A percentile compares a stretch with the other conserved stretches of the same genome.
Conservation (phyloP, 164 flowering plant genomes). For the Euptelea pleiosperma region DNA sequence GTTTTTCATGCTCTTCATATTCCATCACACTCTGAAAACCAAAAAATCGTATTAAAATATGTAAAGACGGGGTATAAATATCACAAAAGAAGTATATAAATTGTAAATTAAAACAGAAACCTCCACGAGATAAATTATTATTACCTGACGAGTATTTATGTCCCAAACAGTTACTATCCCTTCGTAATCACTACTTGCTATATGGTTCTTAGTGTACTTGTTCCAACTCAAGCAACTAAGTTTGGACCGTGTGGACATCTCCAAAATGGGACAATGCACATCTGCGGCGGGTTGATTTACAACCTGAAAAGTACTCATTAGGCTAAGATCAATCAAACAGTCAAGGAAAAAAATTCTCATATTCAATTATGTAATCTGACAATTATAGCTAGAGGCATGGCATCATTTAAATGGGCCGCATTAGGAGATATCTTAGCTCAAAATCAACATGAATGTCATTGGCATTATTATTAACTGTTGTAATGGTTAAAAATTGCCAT, state of each 20-base stretch:
- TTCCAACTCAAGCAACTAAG: conserved; percentile 99
- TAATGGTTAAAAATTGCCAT: too few relatives aligned
- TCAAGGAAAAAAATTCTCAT: background rate
- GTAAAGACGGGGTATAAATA: too few relatives aligned
- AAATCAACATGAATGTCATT: too few relatives aligned
- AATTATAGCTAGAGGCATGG: too few relatives aligned
- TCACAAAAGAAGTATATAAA: background rate
- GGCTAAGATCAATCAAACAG: background rate
- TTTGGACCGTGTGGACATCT: conserved; percentile 90
- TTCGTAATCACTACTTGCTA: conserved; percentile 95
- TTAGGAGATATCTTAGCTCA: too few relatives aligned
- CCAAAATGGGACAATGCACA: conserved; percentile 81
- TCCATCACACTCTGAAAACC: conserved; percentile 82
- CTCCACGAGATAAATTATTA: background rate
- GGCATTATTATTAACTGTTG: too few relatives aligned
- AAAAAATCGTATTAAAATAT: too few relatives aligned
- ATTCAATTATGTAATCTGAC: too few relatives aligned
- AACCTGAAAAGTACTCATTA: conserved; percentile 54
- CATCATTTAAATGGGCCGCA: too few relatives aligned
- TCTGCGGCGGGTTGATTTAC: conserved; percentile 86
- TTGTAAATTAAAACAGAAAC: background rate
- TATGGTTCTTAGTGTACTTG: conserved; percentile 66
- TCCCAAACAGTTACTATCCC: conserved; percentile 99
- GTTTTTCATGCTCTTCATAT: conserved; percentile 97
- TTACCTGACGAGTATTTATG: conserved; percentile 84